Conservation (phyloP, 495 filamentous ascomycete species). For the Hypoxylon subgilvum region DNA sequence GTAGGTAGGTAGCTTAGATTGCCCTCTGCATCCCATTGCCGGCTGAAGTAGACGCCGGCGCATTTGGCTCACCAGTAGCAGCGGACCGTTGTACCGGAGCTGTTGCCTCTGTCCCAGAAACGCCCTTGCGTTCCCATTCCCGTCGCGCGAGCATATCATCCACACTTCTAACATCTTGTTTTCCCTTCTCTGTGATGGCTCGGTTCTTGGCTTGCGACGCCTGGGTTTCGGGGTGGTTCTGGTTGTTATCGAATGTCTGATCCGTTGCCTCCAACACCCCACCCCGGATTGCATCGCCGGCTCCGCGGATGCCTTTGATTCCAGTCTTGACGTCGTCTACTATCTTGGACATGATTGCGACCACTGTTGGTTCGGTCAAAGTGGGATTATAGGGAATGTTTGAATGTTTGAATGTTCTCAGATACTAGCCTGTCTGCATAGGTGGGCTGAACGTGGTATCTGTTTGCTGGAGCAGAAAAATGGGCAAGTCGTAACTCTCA, state of each 20-base stretch:
- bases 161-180: slow-evolving; percentile 23
- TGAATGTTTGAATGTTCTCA: no score
- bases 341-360: slow-evolving; percentile 30
- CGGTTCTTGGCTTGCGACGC: slow-evolving; percentile 29
- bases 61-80: background rate
- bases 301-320: slow-evolving; percentile 37
- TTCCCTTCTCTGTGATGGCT: slow-evolving; percentile 30
- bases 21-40: slow-evolving; percentile 1
- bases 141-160: slow-evolving; percentile 27
- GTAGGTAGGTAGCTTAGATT: background rate
- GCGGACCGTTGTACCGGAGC: slow-evolving; percentile 1
- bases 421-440: no score
- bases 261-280: slow-evolving; percentile 25
- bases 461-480: no score
- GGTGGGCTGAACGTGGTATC: no score
- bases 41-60: background rate
- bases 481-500: no score
- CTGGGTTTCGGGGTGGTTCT: slow-evolving; percentile 30
- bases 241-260: slow-evolving; percentile 31
- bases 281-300: slow-evolving; percentile 35
- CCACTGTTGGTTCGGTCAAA: background rate
- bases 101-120: background rate
- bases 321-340: slow-evolving; percentile 39
- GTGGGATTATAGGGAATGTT: background rate
- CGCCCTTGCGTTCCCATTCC: slow-evolving; percentile 26